Evolutionary conservation across 768 basidiomycete genomes (phyloP).

Genomic region (Cyclocybe cylindracea): DNA sequence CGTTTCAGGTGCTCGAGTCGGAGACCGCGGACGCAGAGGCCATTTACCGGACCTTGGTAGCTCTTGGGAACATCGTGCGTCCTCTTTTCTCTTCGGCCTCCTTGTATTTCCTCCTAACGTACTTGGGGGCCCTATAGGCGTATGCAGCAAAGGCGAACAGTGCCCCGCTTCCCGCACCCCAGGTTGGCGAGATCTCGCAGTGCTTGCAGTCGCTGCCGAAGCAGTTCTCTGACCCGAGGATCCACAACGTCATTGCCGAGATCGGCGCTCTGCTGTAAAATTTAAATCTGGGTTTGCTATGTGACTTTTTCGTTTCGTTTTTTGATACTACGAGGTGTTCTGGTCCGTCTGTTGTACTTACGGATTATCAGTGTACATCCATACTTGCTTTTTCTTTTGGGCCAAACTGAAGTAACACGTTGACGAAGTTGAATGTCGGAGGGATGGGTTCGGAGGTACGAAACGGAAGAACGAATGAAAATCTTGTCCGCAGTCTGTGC

Average conservation of each 20-base stretch:
- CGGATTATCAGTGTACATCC: conserved; percentile 5
- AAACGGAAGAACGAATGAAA: too few relatives aligned
- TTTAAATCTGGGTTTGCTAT: neutral
- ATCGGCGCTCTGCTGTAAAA: conserved; percentile 42
- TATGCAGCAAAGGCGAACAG: conserved; percentile 44
- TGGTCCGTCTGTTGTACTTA: neutral
- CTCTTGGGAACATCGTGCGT: conserved; percentile 71
- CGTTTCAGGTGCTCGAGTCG: conserved; percentile 44
- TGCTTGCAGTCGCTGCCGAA: conserved; percentile 39
- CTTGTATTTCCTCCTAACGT: neutral
- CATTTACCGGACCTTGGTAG: conserved; percentile 69
- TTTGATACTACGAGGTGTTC: neutral
- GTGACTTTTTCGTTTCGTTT: conserved; percentile 6
- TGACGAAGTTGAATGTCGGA: too few relatives aligned
- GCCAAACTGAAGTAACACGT: neutral
- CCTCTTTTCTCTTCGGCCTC: neutral
- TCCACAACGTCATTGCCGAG: conserved; percentile 51
- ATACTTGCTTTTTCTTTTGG: conserved; percentile 11
- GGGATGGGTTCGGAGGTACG: too few relatives aligned
- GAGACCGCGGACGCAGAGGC: conserved; percentile 66
- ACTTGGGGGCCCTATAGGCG: conserved; percentile 36
- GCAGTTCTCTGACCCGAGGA: conserved; percentile 59
- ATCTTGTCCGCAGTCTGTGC: too few relatives aligned
- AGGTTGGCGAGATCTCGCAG: conserved; percentile 40
- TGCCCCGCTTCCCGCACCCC: conserved; percentile 35